Evolutionary conservation across 805 yeast species (phyloP).

Genomic region (Zygosaccharomyces pseudorouxii): DNA sequence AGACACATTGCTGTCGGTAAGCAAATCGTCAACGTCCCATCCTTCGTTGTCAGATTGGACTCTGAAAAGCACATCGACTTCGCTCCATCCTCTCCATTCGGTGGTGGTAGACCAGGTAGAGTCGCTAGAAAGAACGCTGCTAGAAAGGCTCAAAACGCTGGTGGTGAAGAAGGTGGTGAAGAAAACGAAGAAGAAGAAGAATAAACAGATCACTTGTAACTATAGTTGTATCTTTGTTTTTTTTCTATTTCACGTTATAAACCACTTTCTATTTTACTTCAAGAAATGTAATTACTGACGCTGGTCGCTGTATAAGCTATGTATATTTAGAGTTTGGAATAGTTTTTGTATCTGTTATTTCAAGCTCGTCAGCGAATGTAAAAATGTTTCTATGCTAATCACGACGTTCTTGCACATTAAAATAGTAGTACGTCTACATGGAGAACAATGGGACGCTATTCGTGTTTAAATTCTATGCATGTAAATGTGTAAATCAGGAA

Average conservation of each 20-base stretch:
- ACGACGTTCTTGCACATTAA: neutral
- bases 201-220: slow-evolving; percentile 40
- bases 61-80: slow-evolving; percentile 99
- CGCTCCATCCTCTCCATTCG: slow-evolving; percentile 98
- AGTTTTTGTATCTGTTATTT: neutral
- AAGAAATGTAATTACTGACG: slow-evolving; percentile 3
- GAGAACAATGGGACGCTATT: neutral
- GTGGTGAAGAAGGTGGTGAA: slow-evolving; percentile 64
- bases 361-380: slow-evolving; percentile 5
- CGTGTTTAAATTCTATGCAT: neutral
- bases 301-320: slow-evolving; percentile 12
- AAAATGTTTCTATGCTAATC: neutral
- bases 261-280: neutral
- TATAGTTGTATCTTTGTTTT: slow-evolving; percentile 4
- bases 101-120: slow-evolving; percentile 99
- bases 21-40: slow-evolving; percentile 97
- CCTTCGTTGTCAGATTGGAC: slow-evolving; percentile 99
- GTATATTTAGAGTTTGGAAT: slow-evolving; percentile 9
- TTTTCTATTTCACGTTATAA: neutral
- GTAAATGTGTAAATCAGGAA: neutral
- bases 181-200: slow-evolving; percentile 69
- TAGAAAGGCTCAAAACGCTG: slow-evolving; percentile 39
- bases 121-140: slow-evolving; percentile 89
- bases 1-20: slow-evolving; percentile 99
- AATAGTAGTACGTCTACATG: neutral